phyloP scores from a whole-genome alignment of 106 monocot genomes.

The Posidonia australis region DNA sequence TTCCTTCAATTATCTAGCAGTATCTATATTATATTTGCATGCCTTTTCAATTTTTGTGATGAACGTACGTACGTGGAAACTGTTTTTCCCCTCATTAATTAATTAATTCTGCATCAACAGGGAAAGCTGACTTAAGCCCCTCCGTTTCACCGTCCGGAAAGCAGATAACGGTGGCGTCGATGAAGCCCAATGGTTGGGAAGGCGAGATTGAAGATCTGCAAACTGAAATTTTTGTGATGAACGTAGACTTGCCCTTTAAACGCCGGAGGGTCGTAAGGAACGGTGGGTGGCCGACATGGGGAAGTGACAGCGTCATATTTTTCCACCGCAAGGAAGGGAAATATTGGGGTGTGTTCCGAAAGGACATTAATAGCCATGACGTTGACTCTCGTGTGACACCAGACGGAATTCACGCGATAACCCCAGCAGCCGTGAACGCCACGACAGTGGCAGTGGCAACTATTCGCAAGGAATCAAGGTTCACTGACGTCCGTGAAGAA shows the following conservation, averaged over 20 bases:
- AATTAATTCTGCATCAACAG: too few relatives aligned
- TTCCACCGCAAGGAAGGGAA: background rate
- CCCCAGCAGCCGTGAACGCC: slow-evolving; percentile 33
- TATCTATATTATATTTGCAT: too few relatives aligned
- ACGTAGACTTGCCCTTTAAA: background rate
- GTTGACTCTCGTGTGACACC: slow-evolving; percentile 32
- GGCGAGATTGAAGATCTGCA: background rate
- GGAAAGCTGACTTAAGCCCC: background rate
- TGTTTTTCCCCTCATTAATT: too few relatives aligned
- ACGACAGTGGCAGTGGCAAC: slow-evolving; percentile 45
- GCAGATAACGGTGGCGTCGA: background rate
- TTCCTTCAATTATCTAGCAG: too few relatives aligned
- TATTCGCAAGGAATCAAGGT: slow-evolving; percentile 21
- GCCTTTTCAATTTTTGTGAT: too few relatives aligned
- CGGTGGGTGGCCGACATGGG: slow-evolving; percentile 2
- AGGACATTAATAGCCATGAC: background rate
- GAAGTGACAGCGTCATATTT: background rate
- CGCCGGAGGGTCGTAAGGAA: background rate
- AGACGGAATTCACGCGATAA: slow-evolving; percentile 65
- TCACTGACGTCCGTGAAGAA: background rate
- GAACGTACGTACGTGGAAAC: too few relatives aligned
- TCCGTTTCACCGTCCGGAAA: background rate
- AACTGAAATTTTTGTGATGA: background rate
- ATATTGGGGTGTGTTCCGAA: background rate
- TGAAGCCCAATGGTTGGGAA: background rate